Conservation (phyloP, 495 filamentous ascomycete species). For the Podospora pseudopauciseta region DNA sequence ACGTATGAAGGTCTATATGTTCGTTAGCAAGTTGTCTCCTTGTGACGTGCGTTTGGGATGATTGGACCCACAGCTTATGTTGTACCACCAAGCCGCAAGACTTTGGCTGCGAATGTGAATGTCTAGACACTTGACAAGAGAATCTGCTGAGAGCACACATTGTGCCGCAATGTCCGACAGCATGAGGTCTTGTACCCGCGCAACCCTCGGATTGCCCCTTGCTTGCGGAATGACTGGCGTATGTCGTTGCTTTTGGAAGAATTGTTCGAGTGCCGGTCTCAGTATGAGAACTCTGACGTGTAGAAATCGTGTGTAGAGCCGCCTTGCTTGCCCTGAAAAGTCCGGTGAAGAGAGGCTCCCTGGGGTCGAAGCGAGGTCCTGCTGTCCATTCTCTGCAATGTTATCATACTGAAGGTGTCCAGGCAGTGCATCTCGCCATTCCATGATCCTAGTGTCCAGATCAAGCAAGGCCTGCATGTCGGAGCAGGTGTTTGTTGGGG, state of each 20-base stretch:
- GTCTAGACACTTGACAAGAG: slow-evolving; percentile 4
- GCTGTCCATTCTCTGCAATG: background rate
- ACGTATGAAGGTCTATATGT: background rate
- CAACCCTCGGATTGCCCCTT: slow-evolving; percentile 2
- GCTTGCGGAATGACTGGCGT: background rate
- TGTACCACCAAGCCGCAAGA: background rate
- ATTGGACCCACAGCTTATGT: background rate
- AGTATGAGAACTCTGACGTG: slow-evolving; percentile 12
- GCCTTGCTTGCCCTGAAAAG: slow-evolving; percentile 8
- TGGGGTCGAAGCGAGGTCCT: background rate
- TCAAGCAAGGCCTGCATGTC: slow-evolving; percentile 9
- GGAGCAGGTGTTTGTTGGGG: background rate
- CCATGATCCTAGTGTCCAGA: slow-evolving; percentile 11
- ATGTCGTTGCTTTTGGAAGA: slow-evolving; percentile 2
- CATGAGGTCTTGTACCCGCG: slow-evolving; percentile 8
- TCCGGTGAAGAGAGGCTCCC: background rate
- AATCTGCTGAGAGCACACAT: slow-evolving; percentile 9
- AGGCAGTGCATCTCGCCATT: slow-evolving; percentile 7
- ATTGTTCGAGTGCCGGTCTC: slow-evolving; percentile 7
- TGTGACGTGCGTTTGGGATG: background rate
- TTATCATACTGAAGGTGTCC: background rate
- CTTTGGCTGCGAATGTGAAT: background rate
- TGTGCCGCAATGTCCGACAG: slow-evolving; percentile 8
- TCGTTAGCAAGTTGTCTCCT: background rate
- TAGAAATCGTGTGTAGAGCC: slow-evolving; percentile 8